Evolutionary conservation across 192 early-diverging fungal genomes (phyloP).

Genomic region (Dissophora globulifera): DNA sequence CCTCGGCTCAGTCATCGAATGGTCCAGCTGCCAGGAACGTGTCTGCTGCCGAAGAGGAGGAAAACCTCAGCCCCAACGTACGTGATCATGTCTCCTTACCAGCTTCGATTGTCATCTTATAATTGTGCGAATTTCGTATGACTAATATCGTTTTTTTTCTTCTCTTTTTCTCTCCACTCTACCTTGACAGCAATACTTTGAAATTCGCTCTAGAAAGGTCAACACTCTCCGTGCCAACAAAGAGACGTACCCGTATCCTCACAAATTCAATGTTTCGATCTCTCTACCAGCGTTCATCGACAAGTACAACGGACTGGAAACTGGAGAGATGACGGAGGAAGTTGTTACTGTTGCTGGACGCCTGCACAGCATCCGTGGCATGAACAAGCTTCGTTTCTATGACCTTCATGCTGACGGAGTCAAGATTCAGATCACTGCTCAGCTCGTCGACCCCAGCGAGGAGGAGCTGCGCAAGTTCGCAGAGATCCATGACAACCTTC

Average conservation of each 20-base stretch:
- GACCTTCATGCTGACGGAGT: slow-evolving; percentile 93
- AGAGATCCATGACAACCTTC: slow-evolving; percentile 82
- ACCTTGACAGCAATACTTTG: slow-evolving; percentile 87
- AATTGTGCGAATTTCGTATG: too few species aligned
- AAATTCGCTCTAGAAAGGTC: slow-evolving; percentile 90
- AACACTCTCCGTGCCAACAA: slow-evolving; percentile 82
- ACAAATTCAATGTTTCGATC: slow-evolving; percentile 96
- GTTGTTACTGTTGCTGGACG: slow-evolving; percentile 88
- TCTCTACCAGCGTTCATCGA: slow-evolving; percentile 88
- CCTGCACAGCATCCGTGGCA: slow-evolving; percentile 95
- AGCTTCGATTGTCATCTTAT: too few species aligned
- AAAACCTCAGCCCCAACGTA: slow-evolving; percentile 87
- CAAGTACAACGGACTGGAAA: slow-evolving; percentile 78
- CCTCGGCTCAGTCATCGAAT: too few species aligned
- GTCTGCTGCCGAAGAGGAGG: slow-evolving; percentile 79
- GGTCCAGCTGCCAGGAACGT: slow-evolving; percentile 57
- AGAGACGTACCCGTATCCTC: slow-evolving; percentile 94
- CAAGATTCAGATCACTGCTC: slow-evolving; percentile 96
- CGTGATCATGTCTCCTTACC: slow-evolving; percentile 9
- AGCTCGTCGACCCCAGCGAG: too few species aligned
- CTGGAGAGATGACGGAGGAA: slow-evolving; percentile 75
- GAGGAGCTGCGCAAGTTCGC: slow-evolving; percentile 76
- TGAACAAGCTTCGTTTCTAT: slow-evolving; percentile 95
- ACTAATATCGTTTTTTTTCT: neutral
- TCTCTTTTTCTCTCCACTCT: neutral